Evolutionary conservation across 2,329 filamentous ascomycete genomes (phyloP).

Genomic region (Cadophora malorum): DNA sequence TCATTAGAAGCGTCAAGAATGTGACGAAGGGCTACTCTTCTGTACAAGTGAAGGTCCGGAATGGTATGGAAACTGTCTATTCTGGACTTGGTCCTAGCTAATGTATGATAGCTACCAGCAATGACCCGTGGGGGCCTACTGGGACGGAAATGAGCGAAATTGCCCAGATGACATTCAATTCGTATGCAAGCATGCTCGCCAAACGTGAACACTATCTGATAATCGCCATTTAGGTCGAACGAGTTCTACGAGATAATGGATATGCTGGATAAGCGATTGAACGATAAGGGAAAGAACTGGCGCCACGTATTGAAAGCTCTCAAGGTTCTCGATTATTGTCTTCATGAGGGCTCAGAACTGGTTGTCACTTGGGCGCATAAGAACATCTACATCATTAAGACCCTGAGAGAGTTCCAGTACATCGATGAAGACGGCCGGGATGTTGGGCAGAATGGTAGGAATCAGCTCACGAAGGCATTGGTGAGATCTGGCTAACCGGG

Average conservation of each 20-base stretch:
- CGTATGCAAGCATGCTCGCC: constrained; percentile 62
- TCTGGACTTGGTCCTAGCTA: constrained; percentile 36
- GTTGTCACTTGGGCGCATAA: constrained; percentile 98
- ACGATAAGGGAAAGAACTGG: constrained; percentile 99
- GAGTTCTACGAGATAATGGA: constrained; percentile 99
- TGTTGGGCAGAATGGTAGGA: constrained; percentile 92
- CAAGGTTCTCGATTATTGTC: constrained; percentile 96
- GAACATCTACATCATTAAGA: constrained; percentile 99
- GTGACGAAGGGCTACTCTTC: constrained; percentile 98
- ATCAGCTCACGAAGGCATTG: background rate
- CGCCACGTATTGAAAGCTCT: constrained; percentile 96
- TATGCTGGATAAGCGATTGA: constrained; percentile 97
- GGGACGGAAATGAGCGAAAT: constrained; percentile 99
- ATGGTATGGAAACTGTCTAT: constrained; percentile 68
- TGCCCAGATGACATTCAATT: constrained; percentile 96
- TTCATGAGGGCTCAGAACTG: constrained; percentile 95
- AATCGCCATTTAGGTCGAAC: constrained; percentile 64
- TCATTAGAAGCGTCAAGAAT: constrained; percentile 97
- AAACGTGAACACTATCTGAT: constrained; percentile 22
- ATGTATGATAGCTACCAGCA: constrained; percentile 82
- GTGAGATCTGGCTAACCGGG: constrained; percentile 39
- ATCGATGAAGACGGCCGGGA: constrained; percentile 94
- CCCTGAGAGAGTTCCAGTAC: constrained; percentile 94
- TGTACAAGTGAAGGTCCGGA: constrained; percentile 97
- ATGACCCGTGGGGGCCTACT: constrained; percentile 97